These are phyloP conservation scores for Hibiscus syriacus DNA, from an alignment of 345 rosid species.

Conservation along the genomic window DNA sequence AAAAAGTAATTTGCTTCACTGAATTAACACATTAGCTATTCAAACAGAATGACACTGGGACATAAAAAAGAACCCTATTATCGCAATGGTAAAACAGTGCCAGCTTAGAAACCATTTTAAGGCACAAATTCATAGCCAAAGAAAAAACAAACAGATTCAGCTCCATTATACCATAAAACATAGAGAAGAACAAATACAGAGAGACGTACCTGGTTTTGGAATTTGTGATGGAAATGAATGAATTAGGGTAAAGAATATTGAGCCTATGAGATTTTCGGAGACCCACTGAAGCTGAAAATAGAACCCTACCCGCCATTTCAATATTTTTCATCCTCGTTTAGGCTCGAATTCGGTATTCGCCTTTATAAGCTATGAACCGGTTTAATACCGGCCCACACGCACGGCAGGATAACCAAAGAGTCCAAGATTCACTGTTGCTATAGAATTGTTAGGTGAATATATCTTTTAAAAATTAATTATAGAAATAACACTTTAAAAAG, in stretches of 20 bases:
- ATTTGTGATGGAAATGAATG: background rate
- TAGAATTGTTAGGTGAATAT: too few relatives aligned
- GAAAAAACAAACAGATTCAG: background rate
- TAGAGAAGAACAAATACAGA: conserved; percentile 6
- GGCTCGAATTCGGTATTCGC: background rate
- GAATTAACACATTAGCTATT: background rate
- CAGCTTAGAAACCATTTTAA: background rate
- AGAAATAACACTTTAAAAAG: too few relatives aligned
- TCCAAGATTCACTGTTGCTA: too few relatives aligned
- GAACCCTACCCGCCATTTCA: conserved; percentile 33
- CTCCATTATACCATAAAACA: background rate
- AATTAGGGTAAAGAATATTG: conserved; percentile 8
- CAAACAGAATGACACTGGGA: background rate
- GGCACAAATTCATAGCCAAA: background rate
- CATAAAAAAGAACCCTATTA: background rate
- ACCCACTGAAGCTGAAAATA: conserved; percentile 4
- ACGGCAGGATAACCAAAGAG: background rate
- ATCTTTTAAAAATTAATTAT: too few relatives aligned
- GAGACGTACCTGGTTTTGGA: conserved; percentile 26
- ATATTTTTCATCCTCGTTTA: background rate
- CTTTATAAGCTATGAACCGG: background rate
- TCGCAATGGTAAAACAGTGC: background rate
- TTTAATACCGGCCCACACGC: background rate
- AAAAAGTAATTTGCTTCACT: background rate
- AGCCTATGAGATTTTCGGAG: conserved; percentile 19